Conservation (phyloP, 106 monocot genomes). For the Amphibolis antarctica region DNA sequence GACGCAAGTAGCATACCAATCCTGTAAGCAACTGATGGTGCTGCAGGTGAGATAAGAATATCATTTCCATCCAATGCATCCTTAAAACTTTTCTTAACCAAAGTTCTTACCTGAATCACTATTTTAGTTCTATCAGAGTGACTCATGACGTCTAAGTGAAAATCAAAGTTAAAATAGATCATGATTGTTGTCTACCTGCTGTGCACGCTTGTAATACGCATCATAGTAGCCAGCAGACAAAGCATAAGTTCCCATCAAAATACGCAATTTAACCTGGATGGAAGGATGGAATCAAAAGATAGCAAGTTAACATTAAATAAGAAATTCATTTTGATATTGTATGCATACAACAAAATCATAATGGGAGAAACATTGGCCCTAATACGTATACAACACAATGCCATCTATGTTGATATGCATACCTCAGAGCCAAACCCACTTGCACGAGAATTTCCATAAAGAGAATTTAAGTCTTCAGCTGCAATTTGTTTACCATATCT, state of each 20-base stretch:
- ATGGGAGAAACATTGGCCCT: neutral
- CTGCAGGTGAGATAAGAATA: constrained; percentile 92
- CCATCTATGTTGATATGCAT: neutral
- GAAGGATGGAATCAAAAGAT: neutral
- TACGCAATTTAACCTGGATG: constrained; percentile 89
- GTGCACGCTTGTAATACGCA: constrained; percentile 94
- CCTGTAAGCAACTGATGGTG: constrained; percentile 89
- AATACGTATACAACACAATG: neutral
- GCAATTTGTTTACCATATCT: constrained; percentile 80
- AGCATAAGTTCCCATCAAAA: constrained; percentile 98
- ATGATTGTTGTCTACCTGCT: constrained; percentile 42
- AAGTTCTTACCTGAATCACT: constrained; percentile 70
- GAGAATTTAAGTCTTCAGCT: constrained; percentile 50
- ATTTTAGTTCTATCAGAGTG: neutral
- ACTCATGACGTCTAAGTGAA: neutral
- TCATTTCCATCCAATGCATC: constrained; percentile 62
- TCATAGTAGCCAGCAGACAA: constrained; percentile 94
- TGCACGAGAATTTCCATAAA: constrained; percentile 75
- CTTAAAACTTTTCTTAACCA: constrained; percentile 86
- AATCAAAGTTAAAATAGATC: neutral
- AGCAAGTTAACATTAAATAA: neutral
- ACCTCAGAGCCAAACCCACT: constrained; percentile 88
- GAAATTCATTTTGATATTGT: neutral
- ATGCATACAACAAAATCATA: too few species aligned
- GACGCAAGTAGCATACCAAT: constrained; percentile 32